Base-by-base conservation (phyloP, 1,139 yeast species). In the Kurtzmaniella quercitrusa region DNA sequence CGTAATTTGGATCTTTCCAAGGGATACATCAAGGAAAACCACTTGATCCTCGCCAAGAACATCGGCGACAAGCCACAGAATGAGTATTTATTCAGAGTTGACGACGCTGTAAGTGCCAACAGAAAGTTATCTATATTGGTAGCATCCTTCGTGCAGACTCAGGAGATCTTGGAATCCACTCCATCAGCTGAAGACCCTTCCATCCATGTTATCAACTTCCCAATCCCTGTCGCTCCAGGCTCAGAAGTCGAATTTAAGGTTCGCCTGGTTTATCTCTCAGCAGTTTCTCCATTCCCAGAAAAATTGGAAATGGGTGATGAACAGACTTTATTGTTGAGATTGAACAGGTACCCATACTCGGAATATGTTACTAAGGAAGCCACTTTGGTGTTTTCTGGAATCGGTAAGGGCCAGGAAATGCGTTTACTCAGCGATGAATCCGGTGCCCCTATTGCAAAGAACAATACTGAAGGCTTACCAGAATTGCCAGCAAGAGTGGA, bases 161-260 rank as follows among this genome's bases (percentile, higher is more conserved):
- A 63, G 36, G 57, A 61, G 43, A 53, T 63, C 12, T 39, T 68
- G 38, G 71, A 63, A 7, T 60, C 63, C 14, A 57, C 63, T 14
- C 59, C 52, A 57, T 65, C 61, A 22, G 54, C 61, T 16, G 56
- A 61, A 20, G 62, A 63, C 36, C 51, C 68, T 42, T 65, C 56
- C 47, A 76, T 73, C 53, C 74, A 78, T 53, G 65, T 68, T 46
- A 56, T 88, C 26, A 54, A 51, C n/a, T 63, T 86, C 30, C 86
- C 89, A 16, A 68, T 69, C 42, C 86, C 94, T 32, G 64, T 91
- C 45, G 76, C 84, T 5, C 87, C 95, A 19, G 78, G 80, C 34
- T 72, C 81, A 15, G 63, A 66, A 38, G 59, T 74, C 38, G 67
- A 71, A 34, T 53, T 93, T 44, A 65, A 68, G 37, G 63, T 84